These are phyloP conservation scores for Phialocephala sp. DNA, from an alignment of 2,329 filamentous ascomycete species.

Conservation along the genomic window DNA sequence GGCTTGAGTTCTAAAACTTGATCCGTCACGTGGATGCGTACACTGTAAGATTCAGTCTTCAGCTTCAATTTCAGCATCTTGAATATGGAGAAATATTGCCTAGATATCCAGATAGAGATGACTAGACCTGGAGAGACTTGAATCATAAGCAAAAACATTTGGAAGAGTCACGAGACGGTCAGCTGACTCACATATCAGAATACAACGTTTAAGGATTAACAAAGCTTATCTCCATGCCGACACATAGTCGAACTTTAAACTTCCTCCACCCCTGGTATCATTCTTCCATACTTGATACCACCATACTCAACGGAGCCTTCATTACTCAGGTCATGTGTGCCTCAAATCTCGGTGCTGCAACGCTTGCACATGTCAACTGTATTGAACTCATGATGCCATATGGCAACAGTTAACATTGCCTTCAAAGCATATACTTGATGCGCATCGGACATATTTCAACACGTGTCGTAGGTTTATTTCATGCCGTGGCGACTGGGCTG, in stretches of 20 bases:
- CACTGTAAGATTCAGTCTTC: no score
- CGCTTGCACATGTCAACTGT: neutral
- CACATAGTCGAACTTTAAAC: neutral
- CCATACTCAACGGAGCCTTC: neutral
- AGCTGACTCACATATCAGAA: neutral
- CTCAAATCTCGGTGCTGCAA: neutral
- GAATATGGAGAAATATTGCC: no score
- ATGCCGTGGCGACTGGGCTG: slow-evolving; percentile 13
- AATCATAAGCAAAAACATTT: no score
- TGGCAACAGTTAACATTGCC: neutral
- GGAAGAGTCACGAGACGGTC: neutral
- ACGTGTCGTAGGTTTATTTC: slow-evolving; percentile 6
- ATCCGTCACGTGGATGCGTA: no score
- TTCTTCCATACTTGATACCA: neutral
- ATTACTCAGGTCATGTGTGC: neutral
- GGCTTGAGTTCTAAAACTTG: no score
- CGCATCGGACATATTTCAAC: slow-evolving; percentile 13
- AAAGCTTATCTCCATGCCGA: neutral
- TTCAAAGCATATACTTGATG: slow-evolving; percentile 18
- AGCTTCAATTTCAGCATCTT: no score
- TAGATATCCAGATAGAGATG: no score
- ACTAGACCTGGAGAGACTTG: no score
- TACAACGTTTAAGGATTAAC: neutral
- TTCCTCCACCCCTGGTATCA: neutral
- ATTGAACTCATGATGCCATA: neutral